These are phyloP conservation scores for Colletotrichum tropicicola DNA, from an alignment of 2,329 filamentous ascomycete species.

Conservation along the genomic window DNA sequence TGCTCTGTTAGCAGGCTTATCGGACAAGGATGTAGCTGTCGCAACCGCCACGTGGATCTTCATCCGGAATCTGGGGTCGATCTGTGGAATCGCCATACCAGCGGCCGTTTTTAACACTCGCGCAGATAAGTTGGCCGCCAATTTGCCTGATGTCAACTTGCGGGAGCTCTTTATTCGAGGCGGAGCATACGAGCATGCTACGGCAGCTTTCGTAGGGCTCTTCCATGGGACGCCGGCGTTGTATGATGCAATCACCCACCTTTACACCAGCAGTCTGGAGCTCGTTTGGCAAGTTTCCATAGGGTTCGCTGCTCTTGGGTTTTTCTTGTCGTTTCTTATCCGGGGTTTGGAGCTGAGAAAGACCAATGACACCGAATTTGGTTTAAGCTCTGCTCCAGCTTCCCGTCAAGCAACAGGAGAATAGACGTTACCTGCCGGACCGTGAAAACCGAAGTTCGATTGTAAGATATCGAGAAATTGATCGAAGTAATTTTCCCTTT, in stretches of 20 bases:
- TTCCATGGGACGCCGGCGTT: background rate
- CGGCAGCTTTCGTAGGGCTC: background rate
- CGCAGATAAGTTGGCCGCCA: background rate
- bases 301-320: background rate
- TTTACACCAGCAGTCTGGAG: background rate
- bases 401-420: no score
- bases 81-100: conserved; percentile 48
- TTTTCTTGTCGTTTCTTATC: background rate
- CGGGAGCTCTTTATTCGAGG: background rate
- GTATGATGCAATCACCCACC: background rate
- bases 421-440: no score
- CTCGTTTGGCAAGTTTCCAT: background rate
- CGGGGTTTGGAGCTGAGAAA: background rate
- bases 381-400: background rate
- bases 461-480: no score
- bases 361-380: background rate
- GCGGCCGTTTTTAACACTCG: conserved; percentile 41
- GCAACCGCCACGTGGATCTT: conserved; percentile 45
- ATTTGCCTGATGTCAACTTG: background rate
- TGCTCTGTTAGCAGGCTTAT: conserved; percentile 42
- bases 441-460: no score
- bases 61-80: conserved; percentile 47
- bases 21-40: conserved; percentile 37
- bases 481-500: no score
- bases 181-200: background rate